These are phyloP conservation scores for maize (Zea mays) DNA, from an alignment of 176 grass and related monocot species.

Conservation along the genomic window Zm-B73-REFERENCE-NAM-5.0 NC_050097.1:132661001-132661500, in stretches of 20 bases:
- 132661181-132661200: conserved; percentile 17
- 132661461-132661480: neutral
- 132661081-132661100: conserved; percentile 11
- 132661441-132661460: neutral
- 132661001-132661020: conserved; percentile 72
- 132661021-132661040: conserved; percentile 78
- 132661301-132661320: neutral
- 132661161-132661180: conserved; percentile 10
- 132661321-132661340: neutral
- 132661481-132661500: conserved; percentile 23
- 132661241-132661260: conserved; percentile 17
- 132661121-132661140: conserved; percentile 15
- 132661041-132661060: conserved; percentile 91
- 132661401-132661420: neutral
- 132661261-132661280: conserved; percentile 21
- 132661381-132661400: neutral
- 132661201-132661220: neutral
- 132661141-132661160: conserved; percentile 14
- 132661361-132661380: neutral
- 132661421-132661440: neutral
- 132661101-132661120: conserved; percentile 1
- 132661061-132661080: conserved; percentile 76
- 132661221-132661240: neutral
- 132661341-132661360: conserved; percentile 3
- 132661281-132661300: neutral